Conservation (phyloP, 805 yeast species). For the Jamesozyma hellenica region DNA sequence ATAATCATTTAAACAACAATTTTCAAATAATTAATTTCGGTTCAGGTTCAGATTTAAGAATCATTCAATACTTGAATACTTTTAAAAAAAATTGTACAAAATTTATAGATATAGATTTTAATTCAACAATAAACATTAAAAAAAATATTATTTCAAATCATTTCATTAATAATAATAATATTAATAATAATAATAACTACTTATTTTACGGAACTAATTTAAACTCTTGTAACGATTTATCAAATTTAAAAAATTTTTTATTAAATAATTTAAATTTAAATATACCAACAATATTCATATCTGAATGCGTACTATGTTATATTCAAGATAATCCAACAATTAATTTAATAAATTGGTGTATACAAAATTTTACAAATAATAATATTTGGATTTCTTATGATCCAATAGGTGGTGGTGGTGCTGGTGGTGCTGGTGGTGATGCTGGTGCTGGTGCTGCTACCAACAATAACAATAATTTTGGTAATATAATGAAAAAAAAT, state of each 20-base stretch:
- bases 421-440: too few species aligned
- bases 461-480: slow-evolving; percentile 34
- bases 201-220: too few species aligned
- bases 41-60: slow-evolving; percentile 56
- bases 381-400: slow-evolving; percentile 39
- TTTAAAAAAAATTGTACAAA: slow-evolving; percentile 9
- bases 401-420: slow-evolving; percentile 50
- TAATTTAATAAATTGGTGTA: slow-evolving; percentile 29
- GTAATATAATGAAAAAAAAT: slow-evolving; percentile 45
- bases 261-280: slow-evolving; percentile 6
- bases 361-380: slow-evolving; percentile 21
- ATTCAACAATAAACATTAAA: slow-evolving; percentile 38
- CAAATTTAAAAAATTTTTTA: slow-evolving; percentile 22
- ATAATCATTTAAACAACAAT: neutral
- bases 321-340: slow-evolving; percentile 34
- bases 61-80: slow-evolving; percentile 30
- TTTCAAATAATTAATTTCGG: slow-evolving; percentile 58
- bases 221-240: slow-evolving; percentile 29
- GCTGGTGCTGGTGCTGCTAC: too few species aligned
- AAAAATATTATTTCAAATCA: slow-evolving; percentile 13
- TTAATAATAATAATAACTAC: slow-evolving; percentile 16
- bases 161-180: slow-evolving; percentile 3
- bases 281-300: slow-evolving; percentile 41
- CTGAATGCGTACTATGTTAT: slow-evolving; percentile 54
- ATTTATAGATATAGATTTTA: slow-evolving; percentile 44